Conservation (phyloP, 495 filamentous ascomycete species). For the Aspergillus avenaceus region DNA sequence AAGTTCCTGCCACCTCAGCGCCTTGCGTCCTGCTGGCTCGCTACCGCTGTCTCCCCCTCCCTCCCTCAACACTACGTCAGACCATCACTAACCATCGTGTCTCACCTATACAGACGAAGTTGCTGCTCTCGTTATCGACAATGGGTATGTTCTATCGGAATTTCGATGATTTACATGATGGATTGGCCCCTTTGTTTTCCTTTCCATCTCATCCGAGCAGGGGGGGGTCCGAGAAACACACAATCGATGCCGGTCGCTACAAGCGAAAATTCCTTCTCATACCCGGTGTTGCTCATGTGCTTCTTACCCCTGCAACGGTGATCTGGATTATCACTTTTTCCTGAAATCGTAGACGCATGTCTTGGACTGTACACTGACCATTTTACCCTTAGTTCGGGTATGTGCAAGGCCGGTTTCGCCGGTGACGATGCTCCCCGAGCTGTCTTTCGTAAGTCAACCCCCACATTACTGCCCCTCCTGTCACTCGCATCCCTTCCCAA, state of each 20-base stretch:
- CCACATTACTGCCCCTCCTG: conserved; percentile 11
- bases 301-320: neutral
- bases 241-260: conserved; percentile 26
- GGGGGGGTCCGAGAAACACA: conserved; percentile 4
- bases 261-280: conserved; percentile 12
- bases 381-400: conserved; percentile 76
- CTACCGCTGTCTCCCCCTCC: conserved; percentile 9
- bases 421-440: conserved; percentile 99
- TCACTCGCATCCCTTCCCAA: neutral
- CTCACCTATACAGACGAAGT: conserved; percentile 81
- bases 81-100: conserved; percentile 47
- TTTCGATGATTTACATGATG: conserved; percentile 19
- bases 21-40: conserved; percentile 24
- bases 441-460: conserved; percentile 93
- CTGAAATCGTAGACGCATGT: neutral
- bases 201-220: conserved; percentile 5
- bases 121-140: conserved; percentile 99
- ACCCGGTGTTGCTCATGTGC: neutral
- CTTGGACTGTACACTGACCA: conserved; percentile 17
- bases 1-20: conserved; percentile 43
- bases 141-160: conserved; percentile 75
- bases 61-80: conserved; percentile 11
- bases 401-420: conserved; percentile 99
- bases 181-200: neutral
- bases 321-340: neutral